These are phyloP conservation scores for Rhizopus sp. DNA, from an alignment of 371 early-diverging fungal genomes.

Conservation along the genomic window DNA sequence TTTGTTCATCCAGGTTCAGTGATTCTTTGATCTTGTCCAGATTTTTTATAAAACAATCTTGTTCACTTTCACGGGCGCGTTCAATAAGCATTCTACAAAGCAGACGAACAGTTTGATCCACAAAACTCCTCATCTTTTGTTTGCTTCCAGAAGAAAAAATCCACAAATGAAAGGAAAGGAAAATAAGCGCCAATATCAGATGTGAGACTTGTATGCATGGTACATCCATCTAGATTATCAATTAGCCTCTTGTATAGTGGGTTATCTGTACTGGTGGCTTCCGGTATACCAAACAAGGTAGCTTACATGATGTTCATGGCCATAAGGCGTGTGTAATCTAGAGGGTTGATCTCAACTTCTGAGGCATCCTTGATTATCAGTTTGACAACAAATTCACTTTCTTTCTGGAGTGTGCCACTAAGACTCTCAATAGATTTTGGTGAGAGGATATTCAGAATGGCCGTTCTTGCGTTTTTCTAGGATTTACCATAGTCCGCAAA, in stretches of 20 bases:
- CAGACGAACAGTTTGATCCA: neutral
- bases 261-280: conserved; percentile 4
- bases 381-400: conserved; percentile 5
- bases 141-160: conserved; percentile 13
- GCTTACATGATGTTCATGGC: conserved; percentile 15
- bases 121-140: neutral
- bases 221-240: neutral
- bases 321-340: conserved; percentile 6
- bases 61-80: conserved; percentile 6
- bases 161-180: conserved; percentile 19
- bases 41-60: conserved; percentile 14
- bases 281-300: conserved; percentile 6
- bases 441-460: conserved; percentile 6
- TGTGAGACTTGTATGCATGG: neutral
- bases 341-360: conserved; percentile 11
- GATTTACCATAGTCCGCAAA: neutral
- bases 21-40: conserved; percentile 18
- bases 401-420: neutral
- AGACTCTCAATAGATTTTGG: conserved; percentile 8
- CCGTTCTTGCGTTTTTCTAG: conserved; percentile 8
- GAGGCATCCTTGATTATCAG: conserved; percentile 10
- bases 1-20: conserved; percentile 14
- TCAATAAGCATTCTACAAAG: conserved; percentile 1
- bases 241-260: conserved; percentile 14
- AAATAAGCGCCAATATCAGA: conserved; percentile 9